These are phyloP conservation scores for Climacium dendroides DNA, from an alignment of 225 moss, liverwort and hornwort species.

Conservation along the genomic window DNA sequence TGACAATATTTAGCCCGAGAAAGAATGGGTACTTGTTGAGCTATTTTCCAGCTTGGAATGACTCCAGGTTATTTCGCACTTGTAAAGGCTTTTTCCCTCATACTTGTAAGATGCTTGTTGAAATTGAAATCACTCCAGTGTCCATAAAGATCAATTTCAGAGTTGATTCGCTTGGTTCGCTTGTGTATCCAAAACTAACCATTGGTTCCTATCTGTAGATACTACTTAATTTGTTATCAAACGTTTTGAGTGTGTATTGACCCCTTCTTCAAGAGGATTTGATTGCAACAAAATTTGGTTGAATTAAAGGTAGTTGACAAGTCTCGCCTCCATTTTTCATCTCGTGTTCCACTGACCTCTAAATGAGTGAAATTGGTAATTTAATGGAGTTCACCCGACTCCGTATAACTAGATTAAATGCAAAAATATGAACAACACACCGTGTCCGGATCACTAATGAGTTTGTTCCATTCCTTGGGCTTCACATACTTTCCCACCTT, in stretches of 20 bases:
- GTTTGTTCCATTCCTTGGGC: constrained; percentile 82
- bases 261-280: neutral
- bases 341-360: neutral
- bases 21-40: neutral
- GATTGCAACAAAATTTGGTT: neutral
- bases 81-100: neutral
- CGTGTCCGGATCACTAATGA: constrained; percentile 68
- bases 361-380: neutral
- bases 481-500: constrained; percentile 88
- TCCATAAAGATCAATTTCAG: neutral
- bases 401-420: too few relatives aligned
- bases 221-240: neutral
- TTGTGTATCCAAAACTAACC: neutral
- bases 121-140: neutral
- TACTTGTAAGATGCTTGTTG: neutral
- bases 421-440: neutral
- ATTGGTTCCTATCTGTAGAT: neutral
- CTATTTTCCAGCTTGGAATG: neutral
- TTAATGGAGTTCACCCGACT: too few relatives aligned
- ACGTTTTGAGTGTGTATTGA: neutral
- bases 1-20: neutral
- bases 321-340: neutral
- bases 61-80: neutral
- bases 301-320: neutral
- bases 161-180: neutral